Evolutionary conservation across 495 filamentous ascomycete genomes (phyloP), one percentile per base, ranked within the genome.

Genomic region (Lichenothelia convexa): DNA sequence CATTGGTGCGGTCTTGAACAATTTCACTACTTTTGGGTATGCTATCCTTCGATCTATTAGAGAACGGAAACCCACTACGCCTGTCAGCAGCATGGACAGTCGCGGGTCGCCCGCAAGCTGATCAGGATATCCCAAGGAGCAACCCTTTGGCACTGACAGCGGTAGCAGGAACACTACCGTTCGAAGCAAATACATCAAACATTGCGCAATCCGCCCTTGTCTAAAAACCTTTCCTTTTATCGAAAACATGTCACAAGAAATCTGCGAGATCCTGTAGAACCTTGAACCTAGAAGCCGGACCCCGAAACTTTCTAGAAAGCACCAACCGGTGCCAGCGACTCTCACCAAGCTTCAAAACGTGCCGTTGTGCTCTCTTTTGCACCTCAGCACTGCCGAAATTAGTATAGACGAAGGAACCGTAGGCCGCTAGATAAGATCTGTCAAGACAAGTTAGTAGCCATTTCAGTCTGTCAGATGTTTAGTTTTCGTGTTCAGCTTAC

Each of bases 351-450:
- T 33, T 18, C 31, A 18, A 12, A 9, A 18, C n/a, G 16, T 18
- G 31, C 8, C 8, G 11, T 18, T 33, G n/a, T 8, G 8, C n/a
- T 33, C 9, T 29, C 24, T 29, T 29, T 9, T 18, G 3, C 26
- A 41, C 32, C 22, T 35, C 36, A 30, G 32, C 40, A 30, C 5
- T 39, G 21, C 16, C 39, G 18, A 35, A 30, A 21, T 34, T 24
- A 36, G 34, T 35, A 38, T 18, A 38, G 6, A 38, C n/a, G 7
- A 0, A 30, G 26, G 8, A 21, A 21, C 11, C 17, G 29, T 18
- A 15, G 18, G 29, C 8, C 33, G 24, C 43, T 54, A 54, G 41
- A 54, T 54, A 43, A 54, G 48, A 30, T 54, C 50, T 54, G 30
- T 4, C 18, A 34, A 19, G 4, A 21, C n/a, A 4, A 11, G 32